Evolutionary conservation across 2,329 filamentous ascomycete genomes (phyloP), one percentile per base, ranked within the genome.

Genomic region (Alternaria sp.): DNA sequence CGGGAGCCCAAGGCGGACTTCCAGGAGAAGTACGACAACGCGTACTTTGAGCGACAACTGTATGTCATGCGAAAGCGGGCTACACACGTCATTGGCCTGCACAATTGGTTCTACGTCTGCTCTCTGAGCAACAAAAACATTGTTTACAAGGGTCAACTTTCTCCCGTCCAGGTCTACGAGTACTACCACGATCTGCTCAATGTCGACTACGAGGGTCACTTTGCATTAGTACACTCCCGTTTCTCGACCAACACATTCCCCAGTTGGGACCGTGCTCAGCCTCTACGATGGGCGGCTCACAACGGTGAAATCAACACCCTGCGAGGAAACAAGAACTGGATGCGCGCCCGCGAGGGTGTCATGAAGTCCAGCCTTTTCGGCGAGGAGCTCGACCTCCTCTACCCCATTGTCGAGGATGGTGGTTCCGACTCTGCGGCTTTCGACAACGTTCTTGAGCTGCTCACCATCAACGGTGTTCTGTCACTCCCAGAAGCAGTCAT

Each of bases 81-180:
- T 58, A 97, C 94, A 51, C 94, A 97, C 84, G 92, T 93, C 75
- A 96, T 97, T 79, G 94, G 95, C 64, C 87, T 97, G 60, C 93
- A 96, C 82, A 97, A 97, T 82, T 98, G 95, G 95, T 98, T 98
- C 86, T 98, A 98, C 81, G 87, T 98, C 63, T 98, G 95, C 87
- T 97, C 94, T 54, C 84, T 98, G 71, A 96, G 90, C 81, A 97
- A 97, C 89, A 94, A 94, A 84, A 98, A 98, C 85, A 98, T 98
- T 83, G 93, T 98, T 64, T 98, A 98, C 88, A 98, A 98, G 87
- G 95, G 95, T 68, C 96, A 98, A 81, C 86, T 98, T 70, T 92
- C 95, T 47, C 95, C 95, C 23, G 89, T 95, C 28, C 95, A 98
- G 85, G 95, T 98, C 56, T 98, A 98, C 84, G 92, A 96, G 79